These are phyloP conservation scores for Wickerhamomyces rabaulensis DNA, from an alignment of 805 yeast genomes.

Conservation along the genomic window DNA sequence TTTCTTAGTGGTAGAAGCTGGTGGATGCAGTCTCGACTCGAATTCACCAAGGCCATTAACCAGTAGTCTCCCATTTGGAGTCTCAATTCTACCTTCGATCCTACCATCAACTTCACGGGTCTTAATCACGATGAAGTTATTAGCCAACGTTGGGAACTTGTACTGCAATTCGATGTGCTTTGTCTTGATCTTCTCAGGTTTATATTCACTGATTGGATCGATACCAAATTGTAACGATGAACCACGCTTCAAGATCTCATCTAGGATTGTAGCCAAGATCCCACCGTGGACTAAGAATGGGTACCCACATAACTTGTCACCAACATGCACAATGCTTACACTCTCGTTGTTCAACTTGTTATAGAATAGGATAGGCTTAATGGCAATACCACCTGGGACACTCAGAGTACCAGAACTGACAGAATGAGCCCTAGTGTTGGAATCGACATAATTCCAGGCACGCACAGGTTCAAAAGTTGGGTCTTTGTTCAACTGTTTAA, in stretches of 20 bases:
- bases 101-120: conserved; percentile 36
- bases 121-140: conserved; percentile 66
- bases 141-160: conserved; percentile 69
- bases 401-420: conserved; percentile 50
- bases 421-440: conserved; percentile 27
- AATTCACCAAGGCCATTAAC: conserved; percentile 54
- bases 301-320: conserved; percentile 76
- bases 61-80: conserved; percentile 45
- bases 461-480: conserved; percentile 33
- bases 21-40: conserved; percentile 6
- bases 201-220: conserved; percentile 32
- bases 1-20: not conserved
- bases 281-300: conserved; percentile 92
- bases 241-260: conserved; percentile 64
- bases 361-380: conserved; percentile 66
- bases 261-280: conserved; percentile 70
- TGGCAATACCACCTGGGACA: conserved; percentile 74
- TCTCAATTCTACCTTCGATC: conserved; percentile 49
- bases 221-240: conserved; percentile 33
- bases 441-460: conserved; percentile 42
- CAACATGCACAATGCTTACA: conserved; percentile 67
- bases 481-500: conserved; percentile 38
- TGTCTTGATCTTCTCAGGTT: conserved; percentile 38
- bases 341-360: conserved; percentile 52
- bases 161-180: conserved; percentile 47